These are phyloP conservation scores for Chlorella vulgaris DNA, from an alignment of 139 green algal genomes.

Conservation along the genomic window DNA sequence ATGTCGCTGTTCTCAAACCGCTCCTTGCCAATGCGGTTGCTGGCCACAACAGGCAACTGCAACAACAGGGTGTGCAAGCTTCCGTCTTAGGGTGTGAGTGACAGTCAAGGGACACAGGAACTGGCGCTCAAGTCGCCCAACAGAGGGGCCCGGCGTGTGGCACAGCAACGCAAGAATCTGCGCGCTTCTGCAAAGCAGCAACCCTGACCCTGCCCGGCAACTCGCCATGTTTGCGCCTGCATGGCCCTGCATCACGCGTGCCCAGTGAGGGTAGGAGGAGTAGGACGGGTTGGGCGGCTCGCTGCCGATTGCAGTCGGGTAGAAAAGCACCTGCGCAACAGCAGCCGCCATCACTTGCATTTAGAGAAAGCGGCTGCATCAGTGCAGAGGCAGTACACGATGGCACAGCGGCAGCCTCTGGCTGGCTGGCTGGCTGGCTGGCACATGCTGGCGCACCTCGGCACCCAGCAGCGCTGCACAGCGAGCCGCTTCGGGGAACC, in stretches of 20 bases:
- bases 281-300: conserved; percentile 58
- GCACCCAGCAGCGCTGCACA: conserved; percentile 64
- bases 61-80: background rate
- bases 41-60: conserved; percentile 72
- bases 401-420: background rate
- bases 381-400: no score
- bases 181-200: background rate
- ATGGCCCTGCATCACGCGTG: conserved; percentile 68
- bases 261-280: conserved; percentile 71
- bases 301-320: conserved; percentile 75
- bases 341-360: no score
- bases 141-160: no score
- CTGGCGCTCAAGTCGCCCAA: no score
- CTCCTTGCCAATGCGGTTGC: conserved; percentile 79
- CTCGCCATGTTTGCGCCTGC: conserved; percentile 70
- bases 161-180: no score
- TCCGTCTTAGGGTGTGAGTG: no score
- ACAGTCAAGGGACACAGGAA: no score
- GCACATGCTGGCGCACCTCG: conserved; percentile 29
- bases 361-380: no score
- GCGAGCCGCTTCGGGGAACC: conserved; percentile 75
- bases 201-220: background rate
- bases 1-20: conserved; percentile 52
- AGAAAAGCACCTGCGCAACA: conserved; percentile 73
- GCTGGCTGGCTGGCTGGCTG: background rate